Percentiles rank a stretch among this genome's conserved stretches.
phyloP scores from a whole-genome alignment of 805 yeast species.

The Zygotorulaspora sp. region DNA sequence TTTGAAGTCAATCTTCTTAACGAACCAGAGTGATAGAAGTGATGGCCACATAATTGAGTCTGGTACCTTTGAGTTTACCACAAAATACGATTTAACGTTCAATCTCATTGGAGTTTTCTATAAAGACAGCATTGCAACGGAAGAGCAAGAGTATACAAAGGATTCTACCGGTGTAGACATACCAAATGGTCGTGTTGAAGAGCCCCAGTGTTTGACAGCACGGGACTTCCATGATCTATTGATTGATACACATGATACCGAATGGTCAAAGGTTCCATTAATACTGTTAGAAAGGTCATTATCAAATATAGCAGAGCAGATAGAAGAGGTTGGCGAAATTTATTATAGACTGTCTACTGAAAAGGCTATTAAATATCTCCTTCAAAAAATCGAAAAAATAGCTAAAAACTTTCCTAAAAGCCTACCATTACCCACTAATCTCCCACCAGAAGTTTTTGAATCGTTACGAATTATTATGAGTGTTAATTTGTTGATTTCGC shows the following conservation, averaged over 20 bases:
- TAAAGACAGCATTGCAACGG: conserved; percentile 9
- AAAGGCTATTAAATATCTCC: conserved; percentile 39
- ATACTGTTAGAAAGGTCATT: conserved; percentile 28
- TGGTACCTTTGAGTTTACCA: conserved; percentile 19
- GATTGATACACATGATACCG: conserved; percentile 25
- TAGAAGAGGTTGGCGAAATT: conserved; percentile 42
- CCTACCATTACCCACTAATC: conserved; percentile 29
- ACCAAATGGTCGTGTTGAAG: neutral
- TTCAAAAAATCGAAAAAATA: conserved; percentile 38
- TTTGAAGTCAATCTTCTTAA: conserved; percentile 26
- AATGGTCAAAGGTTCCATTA: conserved; percentile 23
- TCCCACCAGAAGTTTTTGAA: conserved; percentile 34
- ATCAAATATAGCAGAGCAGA: conserved; percentile 36
- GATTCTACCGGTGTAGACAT: neutral
- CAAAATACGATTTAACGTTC: conserved; percentile 25
- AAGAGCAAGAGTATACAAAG: conserved; percentile 23
- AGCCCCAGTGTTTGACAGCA: conserved; percentile 27
- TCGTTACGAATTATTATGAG: conserved; percentile 37
- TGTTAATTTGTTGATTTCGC: conserved; percentile 42
- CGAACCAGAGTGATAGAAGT: conserved; percentile 17
- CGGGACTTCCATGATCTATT: conserved; percentile 34
- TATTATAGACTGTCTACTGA: conserved; percentile 43
- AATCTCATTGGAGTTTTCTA: conserved; percentile 27
- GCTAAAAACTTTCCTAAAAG: conserved; percentile 38
- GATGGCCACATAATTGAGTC: conserved; percentile 24